A percentile compares a stretch with the other conserved stretches of the same genome.
Conservation (phyloP, 140 eudicot species). For the Bidens hawaiensis region DNA sequence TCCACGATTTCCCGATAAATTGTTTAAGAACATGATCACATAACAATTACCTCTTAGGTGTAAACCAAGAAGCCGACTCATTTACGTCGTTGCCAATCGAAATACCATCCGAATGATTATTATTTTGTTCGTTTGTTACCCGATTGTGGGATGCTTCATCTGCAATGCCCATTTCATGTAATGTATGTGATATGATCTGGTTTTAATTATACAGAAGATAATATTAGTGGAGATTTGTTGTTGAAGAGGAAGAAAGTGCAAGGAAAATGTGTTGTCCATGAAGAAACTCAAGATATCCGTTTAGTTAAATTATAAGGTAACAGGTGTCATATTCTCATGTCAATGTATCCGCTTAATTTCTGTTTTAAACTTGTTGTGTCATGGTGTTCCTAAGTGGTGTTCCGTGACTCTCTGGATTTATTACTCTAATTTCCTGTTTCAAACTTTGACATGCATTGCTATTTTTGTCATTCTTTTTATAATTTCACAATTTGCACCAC, state of each 20-base stretch:
- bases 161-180: conserved; percentile 32
- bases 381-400: conserved; percentile 23
- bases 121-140: background rate
- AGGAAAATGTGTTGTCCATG: conserved; percentile 6
- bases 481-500: background rate
- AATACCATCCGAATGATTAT: conserved; percentile 3
- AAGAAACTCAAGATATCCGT: conserved; percentile 12
- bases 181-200: conserved; percentile 6
- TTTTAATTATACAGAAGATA: conserved; percentile 1
- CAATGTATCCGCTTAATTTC: conserved; percentile 18
- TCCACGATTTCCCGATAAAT: background rate
- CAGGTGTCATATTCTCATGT: conserved; percentile 33
- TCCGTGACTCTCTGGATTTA: conserved; percentile 32
- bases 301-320: conserved; percentile 30
- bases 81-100: conserved; percentile 8
- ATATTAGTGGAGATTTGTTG: conserved; percentile 22
- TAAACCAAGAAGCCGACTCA: conserved; percentile 58
- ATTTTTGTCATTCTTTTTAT: background rate
- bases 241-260: conserved; percentile 15
- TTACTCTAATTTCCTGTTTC: conserved; percentile 3
- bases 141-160: conserved; percentile 21
- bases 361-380: conserved; percentile 6
- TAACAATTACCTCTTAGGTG: conserved; percentile 60
- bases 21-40: background rate
- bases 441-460: background rate